Evolutionary conservation across 2,329 filamentous ascomycete genomes (phyloP), one percentile per base, ranked within the genome.

Genomic region (Pyrenochaeta sp.): DNA sequence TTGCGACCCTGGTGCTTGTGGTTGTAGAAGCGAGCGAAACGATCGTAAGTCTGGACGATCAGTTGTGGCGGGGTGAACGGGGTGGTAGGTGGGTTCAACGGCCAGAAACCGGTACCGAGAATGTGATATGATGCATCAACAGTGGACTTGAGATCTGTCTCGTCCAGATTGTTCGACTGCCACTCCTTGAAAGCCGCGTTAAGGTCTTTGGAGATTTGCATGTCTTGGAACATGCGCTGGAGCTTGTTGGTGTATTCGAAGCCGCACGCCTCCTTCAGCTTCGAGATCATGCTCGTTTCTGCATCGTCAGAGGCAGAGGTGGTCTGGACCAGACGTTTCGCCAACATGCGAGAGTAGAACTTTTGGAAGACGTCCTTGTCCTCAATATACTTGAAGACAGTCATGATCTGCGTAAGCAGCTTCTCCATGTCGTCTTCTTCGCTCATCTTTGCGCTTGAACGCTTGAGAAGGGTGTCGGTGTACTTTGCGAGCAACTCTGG

Each of bases 311-410:
- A 97, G 2, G 95, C 95, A 0, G 95, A 98, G 74, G 90, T 97
- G 75, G 90, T 92, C 76, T 97, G 92, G 15, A 99, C 95, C 49
- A 99, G 81, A 68, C 95, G 92, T 75, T 96, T 92, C 44, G 95
- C 95, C 66, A 99, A 81, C 89, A 97, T 97, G 59, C 93, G 90
- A 1, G 94, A 96, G 79, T 99, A 99, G 79, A 97, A 99, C 77
- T 98, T 99, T 77, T 98, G 95, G 84, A 99, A 99, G 4, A 99
- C 96, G 71, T 99, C 95, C 83, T 99, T 99, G 79, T 99, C 96
- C 75, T 99, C 95, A 60, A 99, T 98, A 78, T 99, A 99, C 81
- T 98, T 98, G 86, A 99, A 99, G 49, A 99, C 92, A 1, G 94
- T 97, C 95, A 99, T 99, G 68, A 99, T 95, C 75, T 97, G 91